Evolutionary conservation across 495 filamentous ascomycete genomes (phyloP), one percentile per base, ranked within the genome.

Genomic region (Neurospora sp.): DNA sequence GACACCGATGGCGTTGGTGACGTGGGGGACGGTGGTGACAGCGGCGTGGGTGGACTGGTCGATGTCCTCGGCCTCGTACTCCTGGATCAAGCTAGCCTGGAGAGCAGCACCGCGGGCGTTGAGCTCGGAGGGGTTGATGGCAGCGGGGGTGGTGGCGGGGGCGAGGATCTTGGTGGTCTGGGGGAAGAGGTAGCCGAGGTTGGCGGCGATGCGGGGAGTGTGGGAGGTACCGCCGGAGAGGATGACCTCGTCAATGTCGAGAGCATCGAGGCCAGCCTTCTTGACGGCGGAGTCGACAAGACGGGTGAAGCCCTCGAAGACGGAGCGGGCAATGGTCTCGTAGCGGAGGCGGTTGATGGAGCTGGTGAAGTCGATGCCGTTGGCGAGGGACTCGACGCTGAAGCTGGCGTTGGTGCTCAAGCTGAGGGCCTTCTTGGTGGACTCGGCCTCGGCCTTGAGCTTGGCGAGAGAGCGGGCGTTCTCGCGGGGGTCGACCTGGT

Each of bases 221-320:
- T 99, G 96, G 7, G 94, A 92, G 72, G 91, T 91, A 78, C 96
- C 96, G 74, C 96, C 96, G 10, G 93, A 92, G 70, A 98, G 90
- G 80, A 99, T 94, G 72, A 99, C 91, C 87, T 97, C 93, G 76
- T 97, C 92, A 62, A 99, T 90, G 77, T 99, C 96, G 42, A 99
- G 86, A 59, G 96, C 87, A 79, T 99, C 96, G 31, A 99, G 87
- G 20, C 90, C 92, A 5, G 96, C 96, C 88, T 98, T 98, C 85
- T 93, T 91, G 69, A 99, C 88, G 41, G 89, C 93, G 74, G 90
- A 89, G 79, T 94, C 89, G 73, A 97, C 91, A 71, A 98, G 84
- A 73, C 90, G 89, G 78, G 91, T 93, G 84, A 99, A 93, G 73
- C 94, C 90, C 75, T 90, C 89, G 75, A 98, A 94, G 31, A 95